Conservation (phyloP, 441 rosid species). For the Pelargonium citronellum region DNA sequence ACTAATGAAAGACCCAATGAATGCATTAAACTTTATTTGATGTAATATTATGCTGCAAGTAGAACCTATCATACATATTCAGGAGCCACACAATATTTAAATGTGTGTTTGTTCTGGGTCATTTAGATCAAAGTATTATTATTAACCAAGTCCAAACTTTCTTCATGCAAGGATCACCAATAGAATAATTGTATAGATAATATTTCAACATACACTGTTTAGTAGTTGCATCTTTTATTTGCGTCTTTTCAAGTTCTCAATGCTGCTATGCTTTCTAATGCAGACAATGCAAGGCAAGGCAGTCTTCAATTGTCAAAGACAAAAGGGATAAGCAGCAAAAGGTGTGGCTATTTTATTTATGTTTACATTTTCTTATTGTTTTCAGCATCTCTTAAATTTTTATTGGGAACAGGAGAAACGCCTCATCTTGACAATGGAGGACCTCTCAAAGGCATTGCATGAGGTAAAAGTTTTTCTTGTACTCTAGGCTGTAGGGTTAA, state of each 20-base stretch:
- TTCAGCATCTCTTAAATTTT: constrained; percentile 16
- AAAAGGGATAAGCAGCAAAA: constrained; percentile 86
- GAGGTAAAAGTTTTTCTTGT: constrained; percentile 45
- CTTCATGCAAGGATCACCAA: neutral
- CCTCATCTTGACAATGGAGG: constrained; percentile 80
- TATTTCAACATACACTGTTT: neutral
- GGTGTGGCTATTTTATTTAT: constrained; percentile 31
- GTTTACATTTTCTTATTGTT: neutral
- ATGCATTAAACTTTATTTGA: neutral
- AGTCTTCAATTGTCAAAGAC: constrained; percentile 71
- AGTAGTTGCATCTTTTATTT: neutral
- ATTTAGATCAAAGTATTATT: neutral
- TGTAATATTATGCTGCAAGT: neutral
- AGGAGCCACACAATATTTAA: neutral
- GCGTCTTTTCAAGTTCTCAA: neutral
- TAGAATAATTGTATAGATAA: neutral
- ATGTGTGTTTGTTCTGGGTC: neutral
- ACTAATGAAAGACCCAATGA: neutral
- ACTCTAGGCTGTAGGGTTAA: constrained; percentile 7
- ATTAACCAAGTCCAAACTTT: neutral
- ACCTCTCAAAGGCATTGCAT: constrained; percentile 73
- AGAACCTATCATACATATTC: neutral
- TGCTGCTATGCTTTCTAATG: constrained; percentile 13
- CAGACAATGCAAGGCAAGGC: constrained; percentile 97
- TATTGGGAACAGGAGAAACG: constrained; percentile 68